Base-by-base conservation (phyloP, 169 alveolate genomes). In the Plasmodium gonderi region DNA sequence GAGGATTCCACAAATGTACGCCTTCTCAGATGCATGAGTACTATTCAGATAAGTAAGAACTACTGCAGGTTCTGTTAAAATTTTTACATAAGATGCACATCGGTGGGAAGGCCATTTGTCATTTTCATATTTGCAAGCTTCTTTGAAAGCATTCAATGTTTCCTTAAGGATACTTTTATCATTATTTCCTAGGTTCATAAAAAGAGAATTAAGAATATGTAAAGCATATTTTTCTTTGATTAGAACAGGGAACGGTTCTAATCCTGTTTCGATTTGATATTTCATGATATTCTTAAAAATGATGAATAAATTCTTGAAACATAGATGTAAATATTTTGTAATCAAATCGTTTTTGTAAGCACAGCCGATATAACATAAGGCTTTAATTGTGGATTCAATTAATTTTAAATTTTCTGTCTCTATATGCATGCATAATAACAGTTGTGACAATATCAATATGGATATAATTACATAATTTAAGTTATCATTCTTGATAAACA, bases 381-480 rank as follows among this genome's bases (percentile, higher is more conserved):
- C 79, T 11, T 40, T 29, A 45, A 90, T 67, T 14, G 51, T 45
- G 23, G 90, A 80, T 2, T 90, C 82, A n/a, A 90, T 51, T 77
- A 90, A 23, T 65, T 78, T 68, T 51, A 79, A 17, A 69, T 47
- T 90, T 47, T 77, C 45, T 65, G 17, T 14, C 7, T 77, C 33
- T 45, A 77, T 67, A 36, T 31, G 17, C 40, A 90, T 29, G 74
- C 90, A 90, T 20, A 76, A 68, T 12, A 69, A 69, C 1, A 90
- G 45, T 26, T 90, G 94, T 12, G 94, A 90, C 20, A 78, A 72
- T n/a, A 79, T 65, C 11, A 90, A 45, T 45, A 90, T 38, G 5
- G 91, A 90, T 17, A 90, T 49, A 12, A 77, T 90, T 9, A 90
- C 74, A 79, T 90, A 90, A 67, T 90, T 90, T 65, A 90, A 23